A percentile compares a stretch with the other conserved stretches of the same genome.
Evolutionary conservation across 2,329 filamentous ascomycete species (phyloP).

Genomic region (Aspergillus puulaauensis): DNA sequence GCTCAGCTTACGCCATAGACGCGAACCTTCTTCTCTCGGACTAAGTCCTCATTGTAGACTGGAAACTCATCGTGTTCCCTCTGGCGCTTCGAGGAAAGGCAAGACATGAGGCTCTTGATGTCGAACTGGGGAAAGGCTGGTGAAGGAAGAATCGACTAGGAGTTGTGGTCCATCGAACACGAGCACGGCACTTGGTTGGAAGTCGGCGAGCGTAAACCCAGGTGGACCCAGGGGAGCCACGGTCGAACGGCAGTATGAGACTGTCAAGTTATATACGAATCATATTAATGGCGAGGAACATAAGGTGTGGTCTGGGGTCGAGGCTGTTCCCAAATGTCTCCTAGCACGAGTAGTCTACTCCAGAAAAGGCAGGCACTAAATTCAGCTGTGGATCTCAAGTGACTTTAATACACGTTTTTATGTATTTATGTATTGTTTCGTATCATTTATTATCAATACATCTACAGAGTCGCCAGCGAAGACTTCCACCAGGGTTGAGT

Average conservation of each 20-base stretch:
- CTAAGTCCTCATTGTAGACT: conserved; percentile 56
- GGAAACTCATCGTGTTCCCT: conserved; percentile 56
- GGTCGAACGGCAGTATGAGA: background rate
- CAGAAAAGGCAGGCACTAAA: background rate
- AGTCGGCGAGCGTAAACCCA: background rate
- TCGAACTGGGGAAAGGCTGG: background rate
- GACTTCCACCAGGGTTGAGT: no score
- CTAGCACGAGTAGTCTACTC: background rate
- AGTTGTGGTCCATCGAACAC: background rate
- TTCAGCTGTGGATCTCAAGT: background rate
- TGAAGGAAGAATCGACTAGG: background rate
- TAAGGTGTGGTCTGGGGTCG: background rate
- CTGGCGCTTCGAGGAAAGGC: conserved; percentile 24
- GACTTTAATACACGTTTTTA: background rate
- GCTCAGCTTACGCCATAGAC: background rate
- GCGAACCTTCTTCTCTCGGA: conserved; percentile 28
- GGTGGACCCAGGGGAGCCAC: background rate
- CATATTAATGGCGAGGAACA: conserved; percentile 4
- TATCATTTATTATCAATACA: background rate
- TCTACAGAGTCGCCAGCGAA: background rate
- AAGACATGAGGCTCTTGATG: conserved; percentile 20
- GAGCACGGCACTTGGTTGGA: background rate
- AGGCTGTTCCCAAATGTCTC: background rate
- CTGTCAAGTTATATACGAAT: conserved; percentile 2
- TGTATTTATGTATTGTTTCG: background rate